phyloP scores from a whole-genome alignment of 345 rosid species.

The Atalantia buxifolia region DNA sequence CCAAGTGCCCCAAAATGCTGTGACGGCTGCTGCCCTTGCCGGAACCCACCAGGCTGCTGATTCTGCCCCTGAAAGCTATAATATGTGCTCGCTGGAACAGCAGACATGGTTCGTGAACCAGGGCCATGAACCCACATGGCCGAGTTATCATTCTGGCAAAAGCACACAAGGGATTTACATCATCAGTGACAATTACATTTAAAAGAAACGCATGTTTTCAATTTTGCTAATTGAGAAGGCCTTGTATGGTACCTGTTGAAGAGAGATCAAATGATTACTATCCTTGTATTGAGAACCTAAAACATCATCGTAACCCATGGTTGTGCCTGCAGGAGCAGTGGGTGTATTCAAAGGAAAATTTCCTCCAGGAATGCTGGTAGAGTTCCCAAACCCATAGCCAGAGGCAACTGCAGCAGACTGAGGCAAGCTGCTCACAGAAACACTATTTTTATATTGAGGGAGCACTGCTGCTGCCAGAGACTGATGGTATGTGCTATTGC shows the following conservation, averaged over 20 bases:
- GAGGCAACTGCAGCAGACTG: slow-evolving; percentile 83
- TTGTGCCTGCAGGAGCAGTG: slow-evolving; percentile 55
- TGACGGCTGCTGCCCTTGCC: slow-evolving; percentile 89
- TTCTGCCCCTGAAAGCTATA: slow-evolving; percentile 88
- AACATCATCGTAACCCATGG: slow-evolving; percentile 69
- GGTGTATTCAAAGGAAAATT: slow-evolving; percentile 72
- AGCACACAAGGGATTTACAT: neutral
- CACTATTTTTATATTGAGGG: slow-evolving; percentile 85
- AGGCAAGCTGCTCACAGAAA: slow-evolving; percentile 76
- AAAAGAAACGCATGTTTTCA: neutral
- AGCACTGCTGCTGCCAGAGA: slow-evolving; percentile 79
- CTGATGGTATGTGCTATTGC: slow-evolving; percentile 80
- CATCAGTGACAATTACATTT: neutral
- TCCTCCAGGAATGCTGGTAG: slow-evolving; percentile 64
- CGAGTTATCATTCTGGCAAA: slow-evolving; percentile 71
- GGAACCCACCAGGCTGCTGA: slow-evolving; percentile 71
- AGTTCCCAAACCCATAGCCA: slow-evolving; percentile 82
- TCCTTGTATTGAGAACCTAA: slow-evolving; percentile 89
- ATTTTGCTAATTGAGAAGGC: neutral
- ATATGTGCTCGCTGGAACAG: slow-evolving; percentile 69
- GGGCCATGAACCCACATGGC: slow-evolving; percentile 87
- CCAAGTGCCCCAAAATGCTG: slow-evolving; percentile 80
- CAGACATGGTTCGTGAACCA: slow-evolving; percentile 73
- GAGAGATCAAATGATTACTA: slow-evolving; percentile 60
- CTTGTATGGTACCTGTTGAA: slow-evolving; percentile 55